Base-by-base conservation (phyloP, 495 filamentous ascomycete genomes). In the Letharia columbiana region DNA sequence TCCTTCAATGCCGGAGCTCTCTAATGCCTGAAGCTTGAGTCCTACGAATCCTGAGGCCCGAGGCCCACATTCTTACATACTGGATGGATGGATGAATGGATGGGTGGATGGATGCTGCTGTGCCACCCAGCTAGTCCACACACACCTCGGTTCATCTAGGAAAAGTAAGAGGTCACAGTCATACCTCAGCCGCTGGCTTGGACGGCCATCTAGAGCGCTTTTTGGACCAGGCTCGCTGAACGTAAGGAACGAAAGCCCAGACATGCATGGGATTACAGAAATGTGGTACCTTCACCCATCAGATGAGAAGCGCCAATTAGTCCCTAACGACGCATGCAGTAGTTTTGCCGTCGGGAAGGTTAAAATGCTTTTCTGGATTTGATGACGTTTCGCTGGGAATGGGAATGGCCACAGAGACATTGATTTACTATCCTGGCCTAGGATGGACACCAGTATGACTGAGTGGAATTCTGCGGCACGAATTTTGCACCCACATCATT, bases 371-470 rank as follows among this genome's bases (percentile, higher is more conserved):
- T 1, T 5, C 5, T 31, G 4, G 28, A 23, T 54, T 17, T 56
- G 52, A 56, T 56, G 52, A 33, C 28, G 52, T 56, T 56, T 23
- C 49, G 31, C 52, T 17, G 52, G 52, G 52, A 56, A 33, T 35
- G 15, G 13, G 31, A 5, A 13, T 12, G 4, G 31, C 31, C 17
- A 5, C 6, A 11, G 3, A 56, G 31, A 10, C 15, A 33, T 35
- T 18, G 52, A 18, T 33, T 12, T 56, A 35, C 12, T 35, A 56
- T 56, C 52, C 11, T 56, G 23, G 28, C 31, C 52, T 35, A 33
- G 18, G 35, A 33, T 8, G 52, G 52, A 18, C 11, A 35, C 23
- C 52, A 56, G 3, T 2, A 56, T 35, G 52, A 18, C 28, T 17
- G 52, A 18, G 28, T 35, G 52, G 31, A 33, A 8, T 17, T 13